Percentiles rank a stretch among this genome's conserved stretches.
phyloP scores from a whole-genome alignment of 257 asterid species.

The Haberlea rhodopensis region DNA sequence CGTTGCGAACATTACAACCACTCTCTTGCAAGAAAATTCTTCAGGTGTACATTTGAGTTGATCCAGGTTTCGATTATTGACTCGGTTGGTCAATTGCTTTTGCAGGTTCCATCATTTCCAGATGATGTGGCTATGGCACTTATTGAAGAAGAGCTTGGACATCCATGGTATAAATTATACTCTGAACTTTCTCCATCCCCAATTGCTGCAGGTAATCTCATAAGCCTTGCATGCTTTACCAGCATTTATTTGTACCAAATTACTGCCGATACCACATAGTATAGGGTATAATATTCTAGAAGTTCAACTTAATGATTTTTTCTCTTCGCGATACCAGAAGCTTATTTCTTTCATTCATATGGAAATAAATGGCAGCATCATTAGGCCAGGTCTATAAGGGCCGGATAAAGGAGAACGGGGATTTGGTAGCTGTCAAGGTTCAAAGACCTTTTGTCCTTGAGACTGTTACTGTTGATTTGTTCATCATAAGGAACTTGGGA shows the following conservation, averaged over 20 bases:
- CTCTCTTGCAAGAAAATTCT: not conserved
- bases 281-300: constrained; percentile 5
- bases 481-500: constrained; percentile 80
- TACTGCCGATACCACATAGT: not conserved
- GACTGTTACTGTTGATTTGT: constrained; percentile 94
- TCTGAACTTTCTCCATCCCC: constrained; percentile 97
- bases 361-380: constrained; percentile 70
- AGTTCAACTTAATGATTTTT: not conserved
- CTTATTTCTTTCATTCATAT: constrained; percentile 21
- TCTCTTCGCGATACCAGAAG: constrained; percentile 24
- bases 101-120: constrained; percentile 96
- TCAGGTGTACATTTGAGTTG: not conserved
- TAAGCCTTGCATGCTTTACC: constrained; percentile 20
- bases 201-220: constrained; percentile 92
- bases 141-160: constrained; percentile 95
- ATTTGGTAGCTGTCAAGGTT: constrained; percentile 94
- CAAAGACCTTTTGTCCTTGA: constrained; percentile 99
- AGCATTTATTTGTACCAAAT: constrained; percentile 7
- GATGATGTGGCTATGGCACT: constrained; percentile 99
- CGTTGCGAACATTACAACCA: not conserved
- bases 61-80: constrained; percentile 14
- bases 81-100: constrained; percentile 17
- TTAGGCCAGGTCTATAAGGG: constrained; percentile 99
- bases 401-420: constrained; percentile 90
- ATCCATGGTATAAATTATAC: constrained; percentile 80